These are phyloP conservation scores for Bimuria novae-zelandiae DNA, from an alignment of 2,329 filamentous ascomycete species.

Conservation along the genomic window DNA sequence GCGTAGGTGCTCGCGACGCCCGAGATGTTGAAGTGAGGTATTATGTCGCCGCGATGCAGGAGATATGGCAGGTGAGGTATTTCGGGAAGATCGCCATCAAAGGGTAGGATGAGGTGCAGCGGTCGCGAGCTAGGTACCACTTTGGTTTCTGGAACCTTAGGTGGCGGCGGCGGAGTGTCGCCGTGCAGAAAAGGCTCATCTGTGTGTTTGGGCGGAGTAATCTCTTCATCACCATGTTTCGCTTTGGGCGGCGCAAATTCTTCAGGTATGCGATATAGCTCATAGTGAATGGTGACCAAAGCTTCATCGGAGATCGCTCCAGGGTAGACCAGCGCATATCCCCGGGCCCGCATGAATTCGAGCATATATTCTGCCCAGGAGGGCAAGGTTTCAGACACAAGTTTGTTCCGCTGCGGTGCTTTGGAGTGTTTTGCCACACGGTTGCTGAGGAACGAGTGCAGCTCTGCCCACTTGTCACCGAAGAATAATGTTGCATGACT, in stretches of 20 bases:
- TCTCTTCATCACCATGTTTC: constrained; percentile 6
- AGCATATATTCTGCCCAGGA: constrained; percentile 80
- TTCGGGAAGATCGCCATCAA: constrained; percentile 54
- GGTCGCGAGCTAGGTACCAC: constrained; percentile 56
- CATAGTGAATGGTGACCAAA: constrained; percentile 76
- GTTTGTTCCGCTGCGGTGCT: constrained; percentile 26
- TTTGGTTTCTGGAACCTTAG: constrained; percentile 43
- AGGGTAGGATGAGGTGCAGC: constrained; percentile 54
- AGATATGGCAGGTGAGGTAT: constrained; percentile 62
- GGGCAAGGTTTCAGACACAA: constrained; percentile 70
- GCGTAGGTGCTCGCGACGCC: constrained; percentile 59
- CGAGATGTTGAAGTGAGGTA: constrained; percentile 49
- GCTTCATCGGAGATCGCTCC: constrained; percentile 56
- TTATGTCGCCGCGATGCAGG: constrained; percentile 64
- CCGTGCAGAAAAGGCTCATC: constrained; percentile 46
- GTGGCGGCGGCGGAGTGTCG: constrained; percentile 39
- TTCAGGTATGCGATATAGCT: constrained; percentile 74
- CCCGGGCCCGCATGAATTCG: constrained; percentile 74
- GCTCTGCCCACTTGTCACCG: constrained; percentile 83
- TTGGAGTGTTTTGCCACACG: constrained; percentile 53
- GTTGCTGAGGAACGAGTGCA: constrained; percentile 77
- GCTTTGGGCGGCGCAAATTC: constrained; percentile 52
- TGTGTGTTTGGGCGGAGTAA: constrained; percentile 14
- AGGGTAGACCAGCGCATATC: constrained; percentile 82
- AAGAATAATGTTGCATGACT: constrained; percentile 82